phyloP scores from a whole-genome alignment of 257 asterid genomes.

The Echium plantagineum region DNA sequence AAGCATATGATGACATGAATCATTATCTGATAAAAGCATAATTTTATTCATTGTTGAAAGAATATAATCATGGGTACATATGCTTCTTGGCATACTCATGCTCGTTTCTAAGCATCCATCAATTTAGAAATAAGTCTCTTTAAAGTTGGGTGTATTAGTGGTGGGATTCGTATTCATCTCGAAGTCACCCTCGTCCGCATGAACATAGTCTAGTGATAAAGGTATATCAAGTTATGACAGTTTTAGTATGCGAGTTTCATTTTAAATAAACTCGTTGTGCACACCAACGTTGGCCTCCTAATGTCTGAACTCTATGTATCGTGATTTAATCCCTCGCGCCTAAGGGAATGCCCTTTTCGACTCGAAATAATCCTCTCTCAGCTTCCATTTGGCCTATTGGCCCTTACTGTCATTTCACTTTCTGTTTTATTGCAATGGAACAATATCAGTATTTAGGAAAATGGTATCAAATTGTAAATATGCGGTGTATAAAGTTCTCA shows the following conservation, averaged over 20 bases:
- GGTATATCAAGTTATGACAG: no score
- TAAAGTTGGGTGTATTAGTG: conserved; percentile 22
- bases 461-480: neutral
- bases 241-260: no score
- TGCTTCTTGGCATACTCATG: neutral
- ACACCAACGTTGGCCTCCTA: no score
- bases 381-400: neutral
- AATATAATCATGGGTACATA: neutral
- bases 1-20: neutral
- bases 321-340: no score
- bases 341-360: no score
- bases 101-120: neutral
- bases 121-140: no score
- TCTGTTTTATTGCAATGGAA: conserved; percentile 27
- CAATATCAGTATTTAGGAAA: conserved; percentile 3
- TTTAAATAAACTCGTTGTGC: no score
- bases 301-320: no score
- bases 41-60: neutral
- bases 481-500: neutral
- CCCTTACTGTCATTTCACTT: neutral
- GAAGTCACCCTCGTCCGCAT: neutral
- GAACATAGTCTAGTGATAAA: no score
- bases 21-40: neutral
- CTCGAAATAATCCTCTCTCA: neutral
- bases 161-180: conserved; percentile 60